Evolutionary conservation across 306 rosid genomes (phyloP).

Genomic region (Fragaria nilgerrensis): DNA sequence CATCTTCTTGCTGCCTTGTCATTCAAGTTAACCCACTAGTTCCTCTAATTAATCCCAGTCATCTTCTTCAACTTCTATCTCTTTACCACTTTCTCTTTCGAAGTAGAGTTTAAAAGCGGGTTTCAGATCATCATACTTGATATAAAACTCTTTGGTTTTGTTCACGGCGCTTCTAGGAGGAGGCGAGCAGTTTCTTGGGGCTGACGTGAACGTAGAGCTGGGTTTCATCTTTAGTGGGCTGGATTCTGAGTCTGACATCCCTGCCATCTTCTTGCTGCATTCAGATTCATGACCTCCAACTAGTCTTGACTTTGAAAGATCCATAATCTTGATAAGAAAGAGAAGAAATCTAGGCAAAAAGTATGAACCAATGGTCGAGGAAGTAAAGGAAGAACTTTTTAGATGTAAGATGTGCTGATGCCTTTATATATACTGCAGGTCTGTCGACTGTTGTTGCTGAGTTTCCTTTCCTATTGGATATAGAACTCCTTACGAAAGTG

Average conservation of each 20-base stretch:
- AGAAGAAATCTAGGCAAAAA: not conserved
- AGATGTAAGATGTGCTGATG: not conserved
- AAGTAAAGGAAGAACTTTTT: too few relatives aligned
- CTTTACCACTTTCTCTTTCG: not conserved
- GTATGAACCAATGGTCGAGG: not conserved
- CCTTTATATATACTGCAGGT: too few relatives aligned
- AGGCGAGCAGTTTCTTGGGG: not conserved
- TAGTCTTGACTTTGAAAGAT: too few relatives aligned
- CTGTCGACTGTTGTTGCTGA: too few relatives aligned
- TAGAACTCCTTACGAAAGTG: not conserved
- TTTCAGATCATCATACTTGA: not conserved
- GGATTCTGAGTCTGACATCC: too few relatives aligned
- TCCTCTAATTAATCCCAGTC: not conserved
- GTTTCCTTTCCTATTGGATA: not conserved
- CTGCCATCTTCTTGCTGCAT: too few relatives aligned
- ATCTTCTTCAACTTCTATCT: not conserved
- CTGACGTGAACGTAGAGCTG: not conserved
- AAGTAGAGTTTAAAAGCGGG: not conserved
- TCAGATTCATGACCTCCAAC: too few relatives aligned
- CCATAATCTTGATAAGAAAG: not conserved
- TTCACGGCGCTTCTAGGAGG: not conserved
- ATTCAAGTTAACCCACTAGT: too few relatives aligned
- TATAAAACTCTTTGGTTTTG: not conserved
- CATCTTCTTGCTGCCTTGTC: too few relatives aligned
- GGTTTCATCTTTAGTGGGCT: too few relatives aligned